Conservation (phyloP, 371 early-diverging fungal species). For the Rhizopus delemar region DNA sequence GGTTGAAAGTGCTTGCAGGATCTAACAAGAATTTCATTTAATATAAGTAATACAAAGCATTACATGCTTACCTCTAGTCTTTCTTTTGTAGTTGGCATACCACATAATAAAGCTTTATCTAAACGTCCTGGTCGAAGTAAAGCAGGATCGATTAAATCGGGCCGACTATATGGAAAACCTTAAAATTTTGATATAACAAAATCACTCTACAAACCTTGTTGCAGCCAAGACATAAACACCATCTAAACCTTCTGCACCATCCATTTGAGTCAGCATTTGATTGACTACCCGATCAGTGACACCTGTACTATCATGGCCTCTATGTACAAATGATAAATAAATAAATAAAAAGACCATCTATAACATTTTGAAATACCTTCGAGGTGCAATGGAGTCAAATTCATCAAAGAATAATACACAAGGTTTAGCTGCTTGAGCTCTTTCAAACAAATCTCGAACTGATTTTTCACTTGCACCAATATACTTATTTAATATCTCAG, state of each 20-base stretch:
- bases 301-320: constrained; percentile 91
- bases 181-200: constrained; percentile 11
- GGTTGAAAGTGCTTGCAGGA: constrained; percentile 63
- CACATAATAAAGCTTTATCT: constrained; percentile 91
- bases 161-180: constrained; percentile 73
- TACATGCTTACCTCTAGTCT: constrained; percentile 56
- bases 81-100: constrained; percentile 77
- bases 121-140: constrained; percentile 98
- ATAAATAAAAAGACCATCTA: background rate
- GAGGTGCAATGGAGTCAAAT: constrained; percentile 94
- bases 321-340: constrained; percentile 17
- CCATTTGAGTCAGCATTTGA: constrained; percentile 94
- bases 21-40: constrained; percentile 26
- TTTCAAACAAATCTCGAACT: constrained; percentile 90
- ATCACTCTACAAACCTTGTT: constrained; percentile 65
- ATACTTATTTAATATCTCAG: constrained; percentile 95
- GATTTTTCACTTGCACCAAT: constrained; percentile 93
- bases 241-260: constrained; percentile 91
- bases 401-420: constrained; percentile 96
- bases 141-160: constrained; percentile 98
- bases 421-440: constrained; percentile 89
- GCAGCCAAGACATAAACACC: constrained; percentile 94
- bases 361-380: constrained; percentile 48
- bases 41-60: background rate
- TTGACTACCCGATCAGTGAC: constrained; percentile 96